Base-by-base conservation (phyloP, 2,329 filamentous ascomycete genomes). In the Arthrobotrys entomopaga region DNA sequence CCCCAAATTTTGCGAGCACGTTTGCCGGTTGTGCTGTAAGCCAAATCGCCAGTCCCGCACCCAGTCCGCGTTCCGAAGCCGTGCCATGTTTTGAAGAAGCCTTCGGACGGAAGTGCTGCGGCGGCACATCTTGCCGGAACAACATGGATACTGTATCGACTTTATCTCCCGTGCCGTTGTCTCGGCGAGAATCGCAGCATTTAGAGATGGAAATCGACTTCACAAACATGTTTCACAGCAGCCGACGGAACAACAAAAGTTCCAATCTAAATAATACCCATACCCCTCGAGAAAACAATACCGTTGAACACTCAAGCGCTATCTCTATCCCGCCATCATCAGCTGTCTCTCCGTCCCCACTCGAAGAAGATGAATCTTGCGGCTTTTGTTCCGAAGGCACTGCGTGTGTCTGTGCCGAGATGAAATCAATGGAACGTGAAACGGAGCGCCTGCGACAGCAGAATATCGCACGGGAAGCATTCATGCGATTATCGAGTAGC, bases 311-410 rank as follows among this genome's bases (percentile, higher is more conserved):
- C 29, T 26, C 43, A 16, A 26, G 24, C 24, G 7, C 7, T 26
- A 7, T 7, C 3, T 38, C 43, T 16, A 34, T 61, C 13, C 46
- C 58, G 66, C 19, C 65, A 67, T 73, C 67, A 8, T 19, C 4
- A 82, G 86, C 75, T 85, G 87, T 77, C 90, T 90, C 79, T 83
- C 86, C 65, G 83, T 84, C 79, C 83, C 84, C 77, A 80, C 83
- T 77, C 58, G 80, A 75, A 24, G 64, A 70, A 58, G 86, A 87
- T 75, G 91, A 94, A 78, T 86, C 87, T 19, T 95, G 91, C 80
- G 91, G 91, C 5, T 95, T 95, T 82, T 95, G 91, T 81, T 87
- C 89, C 75, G 90, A 93, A 72, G 91, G 90, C 3, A 93, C 90
- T 0, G 91, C 91, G 78, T 95, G 91, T 79, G 88, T 93, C 77